Conservation (phyloP, 495 filamentous ascomycete genomes). For the Podospora appendiculata region DNA sequence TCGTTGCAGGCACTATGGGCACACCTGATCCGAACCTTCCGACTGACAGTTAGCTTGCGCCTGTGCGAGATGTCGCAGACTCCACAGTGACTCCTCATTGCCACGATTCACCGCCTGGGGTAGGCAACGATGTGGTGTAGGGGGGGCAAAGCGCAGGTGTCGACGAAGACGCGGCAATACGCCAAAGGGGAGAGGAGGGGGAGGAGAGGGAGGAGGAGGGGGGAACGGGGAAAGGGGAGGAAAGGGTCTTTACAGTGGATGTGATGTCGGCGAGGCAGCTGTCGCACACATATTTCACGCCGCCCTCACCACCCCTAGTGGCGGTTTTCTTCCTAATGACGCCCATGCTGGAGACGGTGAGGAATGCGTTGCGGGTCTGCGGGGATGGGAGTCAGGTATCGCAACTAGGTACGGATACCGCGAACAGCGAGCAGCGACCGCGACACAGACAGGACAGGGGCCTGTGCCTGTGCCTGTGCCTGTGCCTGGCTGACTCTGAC, state of each 20-base stretch:
- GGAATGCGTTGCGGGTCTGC: slow-evolving; percentile 4
- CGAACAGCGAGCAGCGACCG: too few species aligned
- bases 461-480: too few species aligned
- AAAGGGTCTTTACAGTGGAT: slow-evolving; percentile 63
- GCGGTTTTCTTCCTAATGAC: slow-evolving; percentile 95
- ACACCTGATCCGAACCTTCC: slow-evolving; percentile 88
- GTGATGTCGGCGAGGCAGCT: slow-evolving; percentile 93
- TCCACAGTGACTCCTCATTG: slow-evolving; percentile 6
- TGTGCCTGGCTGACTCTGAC: too few species aligned
- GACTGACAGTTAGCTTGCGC: slow-evolving; percentile 7
- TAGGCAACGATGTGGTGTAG: background rate
- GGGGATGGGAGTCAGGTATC: background rate
- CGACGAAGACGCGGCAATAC: too few species aligned
- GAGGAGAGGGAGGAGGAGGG: background rate
- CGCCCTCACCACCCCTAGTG: slow-evolving; percentile 79
- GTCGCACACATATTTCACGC: slow-evolving; percentile 92
- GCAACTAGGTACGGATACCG: too few species aligned
- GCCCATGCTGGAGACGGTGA: slow-evolving; percentile 54
- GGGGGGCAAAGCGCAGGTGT: background rate
- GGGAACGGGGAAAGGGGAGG: background rate
- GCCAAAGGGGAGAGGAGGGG: background rate
- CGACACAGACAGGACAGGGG: too few species aligned
- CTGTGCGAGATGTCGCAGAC: slow-evolving; percentile 5
- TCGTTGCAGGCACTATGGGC: slow-evolving; percentile 76
- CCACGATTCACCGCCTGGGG: slow-evolving; percentile 2